Conservation (phyloP, 2,329 filamentous ascomycete genomes). For the Fusarium stilboides region DNA sequence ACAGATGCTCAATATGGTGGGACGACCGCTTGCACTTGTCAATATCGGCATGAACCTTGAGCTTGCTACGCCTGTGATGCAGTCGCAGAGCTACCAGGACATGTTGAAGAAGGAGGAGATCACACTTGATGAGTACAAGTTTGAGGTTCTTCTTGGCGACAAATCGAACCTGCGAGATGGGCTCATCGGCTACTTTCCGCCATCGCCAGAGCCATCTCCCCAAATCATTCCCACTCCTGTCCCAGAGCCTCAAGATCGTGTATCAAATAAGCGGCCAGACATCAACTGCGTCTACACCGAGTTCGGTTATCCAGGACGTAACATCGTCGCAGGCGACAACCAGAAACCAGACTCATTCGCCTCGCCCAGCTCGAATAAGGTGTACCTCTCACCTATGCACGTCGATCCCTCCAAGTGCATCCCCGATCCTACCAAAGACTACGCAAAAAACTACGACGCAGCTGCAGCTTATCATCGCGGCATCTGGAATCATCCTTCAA, state of each 20-base stretch:
- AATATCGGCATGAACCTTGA: slow-evolving; percentile 2
- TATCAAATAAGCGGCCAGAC: neutral
- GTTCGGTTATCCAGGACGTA: slow-evolving; percentile 2
- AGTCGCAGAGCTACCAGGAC: neutral
- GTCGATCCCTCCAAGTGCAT: neutral
- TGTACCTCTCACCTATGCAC: neutral
- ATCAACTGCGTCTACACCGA: neutral
- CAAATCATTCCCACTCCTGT: neutral
- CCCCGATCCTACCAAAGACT: accelerated
- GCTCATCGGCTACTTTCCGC: neutral
- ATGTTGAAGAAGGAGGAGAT: neutral
- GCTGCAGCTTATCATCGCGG: neutral
- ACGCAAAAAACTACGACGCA: neutral
- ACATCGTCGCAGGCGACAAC: neutral
- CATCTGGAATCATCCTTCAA: neutral
- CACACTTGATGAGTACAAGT: neutral
- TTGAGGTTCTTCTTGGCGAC: neutral
- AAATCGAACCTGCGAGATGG: neutral
- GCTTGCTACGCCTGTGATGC: neutral
- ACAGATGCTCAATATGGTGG: slow-evolving; percentile 7
- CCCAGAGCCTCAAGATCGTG: neutral
- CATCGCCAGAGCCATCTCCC: neutral
- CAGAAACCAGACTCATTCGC: neutral
- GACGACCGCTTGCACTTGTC: neutral
- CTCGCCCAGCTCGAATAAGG: neutral